Evolutionary conservation across 352 stramenopile genomes (phyloP).

Genomic region (Globisporangium paddicum): DNA sequence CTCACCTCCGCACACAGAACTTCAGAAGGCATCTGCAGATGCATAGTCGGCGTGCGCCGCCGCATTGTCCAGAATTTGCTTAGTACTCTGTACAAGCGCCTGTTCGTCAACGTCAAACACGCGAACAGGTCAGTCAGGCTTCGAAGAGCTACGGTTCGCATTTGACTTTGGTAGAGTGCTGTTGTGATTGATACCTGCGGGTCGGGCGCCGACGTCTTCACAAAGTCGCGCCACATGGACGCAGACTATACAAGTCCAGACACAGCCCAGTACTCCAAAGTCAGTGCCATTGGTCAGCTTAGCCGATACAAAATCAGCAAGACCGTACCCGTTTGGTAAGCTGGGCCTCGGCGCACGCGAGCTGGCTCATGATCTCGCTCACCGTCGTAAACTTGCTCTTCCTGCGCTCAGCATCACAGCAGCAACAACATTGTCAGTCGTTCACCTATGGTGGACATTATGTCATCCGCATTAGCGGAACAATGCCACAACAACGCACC

Average conservation of each 20-base stretch:
- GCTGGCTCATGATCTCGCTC: slow-evolving; percentile 47
- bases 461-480: not conserved
- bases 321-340: slow-evolving; percentile 40
- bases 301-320: not conserved
- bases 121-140: not conserved
- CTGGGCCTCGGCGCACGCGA: slow-evolving; percentile 55
- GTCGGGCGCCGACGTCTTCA: slow-evolving; percentile 34
- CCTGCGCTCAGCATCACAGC: slow-evolving; percentile 7
- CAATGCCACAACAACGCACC: slow-evolving; percentile 15
- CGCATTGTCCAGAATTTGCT: slow-evolving; percentile 28
- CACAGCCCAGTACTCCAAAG: not conserved
- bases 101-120: not conserved
- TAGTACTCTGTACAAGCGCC: slow-evolving; percentile 36
- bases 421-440: not conserved
- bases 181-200: slow-evolving; percentile 21
- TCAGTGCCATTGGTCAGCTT: not conserved
- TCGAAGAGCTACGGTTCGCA: not conserved
- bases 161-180: not conserved
- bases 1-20: too few relatives aligned
- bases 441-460: not conserved
- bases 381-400: slow-evolving; percentile 32
- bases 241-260: slow-evolving; percentile 17
- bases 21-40: slow-evolving; percentile 2
- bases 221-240: slow-evolving; percentile 45
- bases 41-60: slow-evolving; percentile 6